These are phyloP conservation scores for Nicotiana undulata DNA, from an alignment of 257 asterid species.

Conservation along the genomic window DNA sequence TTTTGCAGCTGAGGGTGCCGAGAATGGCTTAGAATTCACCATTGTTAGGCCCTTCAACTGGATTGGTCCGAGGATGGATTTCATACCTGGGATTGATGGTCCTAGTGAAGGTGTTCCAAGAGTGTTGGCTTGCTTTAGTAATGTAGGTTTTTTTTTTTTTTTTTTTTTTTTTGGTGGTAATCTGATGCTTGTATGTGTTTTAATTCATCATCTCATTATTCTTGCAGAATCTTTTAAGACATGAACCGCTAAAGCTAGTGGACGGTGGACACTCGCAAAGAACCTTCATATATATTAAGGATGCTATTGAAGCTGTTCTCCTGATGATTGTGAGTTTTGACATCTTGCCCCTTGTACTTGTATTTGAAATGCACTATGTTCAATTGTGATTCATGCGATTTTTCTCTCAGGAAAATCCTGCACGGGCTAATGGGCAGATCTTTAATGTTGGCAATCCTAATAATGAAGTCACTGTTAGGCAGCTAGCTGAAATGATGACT, in stretches of 20 bases:
- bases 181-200: not conserved
- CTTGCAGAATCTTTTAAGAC: constrained; percentile 69
- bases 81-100: constrained; percentile 95
- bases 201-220: constrained; percentile 8
- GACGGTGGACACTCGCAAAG: constrained; percentile 96
- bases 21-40: constrained; percentile 85
- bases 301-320: constrained; percentile 92
- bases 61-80: constrained; percentile 99
- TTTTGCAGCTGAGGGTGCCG: constrained; percentile 92
- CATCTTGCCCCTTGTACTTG: not conserved
- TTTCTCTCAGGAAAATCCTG: constrained; percentile 73
- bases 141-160: constrained; percentile 28
- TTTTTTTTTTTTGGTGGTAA: not conserved
- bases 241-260: constrained; percentile 86
- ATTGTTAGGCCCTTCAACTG: constrained; percentile 97
- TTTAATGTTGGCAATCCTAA: constrained; percentile 94
- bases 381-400: constrained; percentile 14
- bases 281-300: constrained; percentile 84
- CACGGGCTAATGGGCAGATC: constrained; percentile 86
- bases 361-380: not conserved
- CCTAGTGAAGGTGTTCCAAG: constrained; percentile 98
- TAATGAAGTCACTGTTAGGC: constrained; percentile 95
- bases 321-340: constrained; percentile 71
- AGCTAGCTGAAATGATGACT: constrained; percentile 98
- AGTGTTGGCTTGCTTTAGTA: constrained; percentile 95